Evolutionary conservation across 768 basidiomycete genomes (phyloP), one percentile per base, ranked within the genome.

Genomic region (Chalciporus pseudorubinellus): DNA sequence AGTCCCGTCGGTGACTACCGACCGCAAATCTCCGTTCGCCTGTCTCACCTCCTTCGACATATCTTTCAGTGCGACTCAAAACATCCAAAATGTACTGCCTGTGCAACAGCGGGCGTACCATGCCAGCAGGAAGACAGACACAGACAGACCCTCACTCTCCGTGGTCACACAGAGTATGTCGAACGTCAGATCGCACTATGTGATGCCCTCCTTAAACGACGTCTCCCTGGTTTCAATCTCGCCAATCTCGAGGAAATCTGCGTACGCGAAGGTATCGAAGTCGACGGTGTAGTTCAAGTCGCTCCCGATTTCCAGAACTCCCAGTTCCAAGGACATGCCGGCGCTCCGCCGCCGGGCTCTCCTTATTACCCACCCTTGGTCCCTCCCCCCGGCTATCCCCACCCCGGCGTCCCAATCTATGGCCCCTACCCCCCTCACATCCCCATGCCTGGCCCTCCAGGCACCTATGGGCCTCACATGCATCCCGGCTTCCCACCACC

Each of bases 101-200:
- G 91, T 65, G 81, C 86, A 34, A 86, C 85, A 9, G 88, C 90
- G 0, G 85, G 85, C 58, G 86, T 85, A 0, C 68, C 78, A 39
- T 93, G 91, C 73, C 84, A 92, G 64, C 91, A 93, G 66, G 91
- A 93, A 63, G 91, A 93, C 73, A 76, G 91, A 42, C 89, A 93
- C 70, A 76, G 90, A 36, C 88, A 92, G 77, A 90, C 87, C 1
- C 80, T 93, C 61, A 92, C 89, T 44, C 87, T 87, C 2, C 77
- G 91, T 36, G 91, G 90, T 31, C 85, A 92, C 69, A 86, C 88
- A 0, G 90, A 92, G 64, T 85, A 78, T 54, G 71, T 93, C 67
- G 91, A 93, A 73, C 80, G 82, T 58, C 85, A 89, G 73, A 79
- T 93, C 44, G 74, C 79, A 1, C 87, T 89, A 56, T 92, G 89